phyloP scores from a whole-genome alignment of 2,329 filamentous ascomycete genomes.

The Pestalotiopsis sp. region DNA sequence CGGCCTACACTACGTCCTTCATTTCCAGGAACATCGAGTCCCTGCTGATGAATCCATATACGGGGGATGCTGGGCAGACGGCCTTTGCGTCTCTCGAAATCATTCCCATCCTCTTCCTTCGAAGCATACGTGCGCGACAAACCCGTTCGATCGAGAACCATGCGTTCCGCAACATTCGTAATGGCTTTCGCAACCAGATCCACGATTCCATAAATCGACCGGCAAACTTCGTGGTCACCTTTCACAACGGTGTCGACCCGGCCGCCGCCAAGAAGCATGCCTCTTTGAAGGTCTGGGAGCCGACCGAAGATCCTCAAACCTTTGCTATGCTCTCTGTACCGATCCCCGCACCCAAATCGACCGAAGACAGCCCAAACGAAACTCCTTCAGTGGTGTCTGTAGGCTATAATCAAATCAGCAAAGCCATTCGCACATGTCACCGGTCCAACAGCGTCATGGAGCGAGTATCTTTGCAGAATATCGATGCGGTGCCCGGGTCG shows the following conservation, averaged over 20 bases:
- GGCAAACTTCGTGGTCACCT: background rate
- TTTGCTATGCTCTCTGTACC: background rate
- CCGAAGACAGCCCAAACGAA: background rate
- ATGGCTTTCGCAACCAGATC: background rate
- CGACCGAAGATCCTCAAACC: background rate
- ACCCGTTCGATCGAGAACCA: background rate
- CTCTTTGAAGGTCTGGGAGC: background rate
- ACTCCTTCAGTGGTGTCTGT: background rate
- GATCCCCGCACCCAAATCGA: background rate
- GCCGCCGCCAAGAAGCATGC: background rate
- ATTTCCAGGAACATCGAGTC: conserved; percentile 46
- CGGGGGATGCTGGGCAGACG: background rate
- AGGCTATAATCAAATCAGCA: background rate
- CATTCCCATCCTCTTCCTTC: background rate
- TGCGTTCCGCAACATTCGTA: conserved; percentile 13
- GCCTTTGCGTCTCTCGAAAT: background rate
- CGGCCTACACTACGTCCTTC: conserved; percentile 70
- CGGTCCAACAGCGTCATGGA: background rate
- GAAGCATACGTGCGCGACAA: background rate
- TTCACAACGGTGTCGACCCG: background rate
- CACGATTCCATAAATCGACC: background rate
- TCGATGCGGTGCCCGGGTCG: background rate
- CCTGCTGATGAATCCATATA: background rate
- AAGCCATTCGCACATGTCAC: background rate
- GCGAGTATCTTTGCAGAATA: background rate